Evolutionary conservation across 1,139 yeast genomes (phyloP).

Genomic region (Taphrina flavorubra): DNA sequence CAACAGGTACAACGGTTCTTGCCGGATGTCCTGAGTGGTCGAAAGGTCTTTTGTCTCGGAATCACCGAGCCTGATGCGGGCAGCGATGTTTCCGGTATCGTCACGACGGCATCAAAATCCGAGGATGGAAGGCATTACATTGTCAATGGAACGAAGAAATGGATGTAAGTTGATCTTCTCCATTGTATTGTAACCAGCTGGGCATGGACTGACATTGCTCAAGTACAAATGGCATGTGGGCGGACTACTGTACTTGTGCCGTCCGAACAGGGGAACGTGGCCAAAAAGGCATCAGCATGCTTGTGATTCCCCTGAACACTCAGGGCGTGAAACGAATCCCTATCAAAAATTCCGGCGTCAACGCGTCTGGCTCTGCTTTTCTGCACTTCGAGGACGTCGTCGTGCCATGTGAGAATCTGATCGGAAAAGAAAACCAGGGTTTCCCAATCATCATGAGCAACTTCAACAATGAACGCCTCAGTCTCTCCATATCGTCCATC

Average conservation of each 20-base stretch:
- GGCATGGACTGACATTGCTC: conserved; percentile 55
- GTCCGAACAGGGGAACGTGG: conserved; percentile 56
- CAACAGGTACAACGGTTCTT: conserved; percentile 50
- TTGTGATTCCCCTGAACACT: conserved; percentile 53
- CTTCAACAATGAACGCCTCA: conserved; percentile 57
- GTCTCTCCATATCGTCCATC: conserved; percentile 54
- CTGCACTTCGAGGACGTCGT: conserved; percentile 56
- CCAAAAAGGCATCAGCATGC: conserved; percentile 55
- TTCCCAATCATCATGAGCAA: conserved; percentile 57
- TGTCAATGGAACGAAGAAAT: conserved; percentile 57
- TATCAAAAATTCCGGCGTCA: conserved; percentile 55
- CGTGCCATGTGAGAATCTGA: conserved; percentile 56
- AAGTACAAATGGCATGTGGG: conserved; percentile 52
- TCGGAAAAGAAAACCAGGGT: conserved; percentile 56
- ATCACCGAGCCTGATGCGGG: conserved; percentile 57
- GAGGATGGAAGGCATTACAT: conserved; percentile 52
- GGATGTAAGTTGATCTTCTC: conserved; percentile 50
- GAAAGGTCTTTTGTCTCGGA: conserved; percentile 53
- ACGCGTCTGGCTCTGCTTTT: conserved; percentile 54
- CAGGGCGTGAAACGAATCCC: conserved; percentile 51
- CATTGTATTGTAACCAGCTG: conserved; percentile 51
- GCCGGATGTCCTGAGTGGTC: conserved; percentile 52
- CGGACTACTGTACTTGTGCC: conserved; percentile 56
- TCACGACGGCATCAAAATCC: conserved; percentile 53
- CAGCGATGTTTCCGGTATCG: conserved; percentile 56